Evolutionary conservation across 108 stramenopile genomes (phyloP).

Genomic region (Craspedostauros australis): DNA sequence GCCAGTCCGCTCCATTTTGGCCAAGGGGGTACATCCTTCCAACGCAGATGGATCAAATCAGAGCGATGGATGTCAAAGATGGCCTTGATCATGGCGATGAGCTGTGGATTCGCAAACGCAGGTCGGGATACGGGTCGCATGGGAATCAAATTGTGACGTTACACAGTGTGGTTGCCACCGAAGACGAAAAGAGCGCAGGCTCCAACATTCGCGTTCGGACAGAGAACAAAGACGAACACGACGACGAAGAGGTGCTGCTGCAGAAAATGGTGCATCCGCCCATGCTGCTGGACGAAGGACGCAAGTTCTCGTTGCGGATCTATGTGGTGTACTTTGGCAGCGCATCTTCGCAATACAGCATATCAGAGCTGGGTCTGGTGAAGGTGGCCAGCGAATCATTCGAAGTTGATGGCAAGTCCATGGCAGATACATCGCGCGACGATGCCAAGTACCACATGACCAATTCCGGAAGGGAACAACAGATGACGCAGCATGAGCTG

Average conservation of each 20-base stretch:
- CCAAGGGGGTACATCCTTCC: conserved; percentile 42
- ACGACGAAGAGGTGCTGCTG: conserved; percentile 29
- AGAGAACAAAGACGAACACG: background rate
- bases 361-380: conserved; percentile 53
- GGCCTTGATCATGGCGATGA: background rate
- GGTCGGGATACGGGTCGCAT: conserved; percentile 72
- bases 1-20: conserved; percentile 13
- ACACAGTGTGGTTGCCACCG: no score
- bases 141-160: conserved; percentile 54
- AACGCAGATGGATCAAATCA: conserved; percentile 7
- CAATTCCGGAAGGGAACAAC: conserved; percentile 61
- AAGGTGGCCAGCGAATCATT: conserved; percentile 48
- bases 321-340: conserved; percentile 56
- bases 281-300: conserved; percentile 27
- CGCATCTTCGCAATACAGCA: conserved; percentile 13
- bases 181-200: background rate
- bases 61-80: conserved; percentile 4
- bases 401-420: background rate
- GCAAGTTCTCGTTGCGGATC: conserved; percentile 68
- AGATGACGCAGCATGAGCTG: conserved; percentile 44
- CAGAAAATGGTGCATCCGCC: conserved; percentile 65
- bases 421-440: background rate
- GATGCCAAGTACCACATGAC: conserved; percentile 53
- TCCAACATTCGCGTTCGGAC: background rate
- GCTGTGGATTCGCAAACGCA: conserved; percentile 55